Evolutionary conservation across 2,329 filamentous ascomycete species (phyloP).

Genomic region (Talaromyces verruculosus): DNA sequence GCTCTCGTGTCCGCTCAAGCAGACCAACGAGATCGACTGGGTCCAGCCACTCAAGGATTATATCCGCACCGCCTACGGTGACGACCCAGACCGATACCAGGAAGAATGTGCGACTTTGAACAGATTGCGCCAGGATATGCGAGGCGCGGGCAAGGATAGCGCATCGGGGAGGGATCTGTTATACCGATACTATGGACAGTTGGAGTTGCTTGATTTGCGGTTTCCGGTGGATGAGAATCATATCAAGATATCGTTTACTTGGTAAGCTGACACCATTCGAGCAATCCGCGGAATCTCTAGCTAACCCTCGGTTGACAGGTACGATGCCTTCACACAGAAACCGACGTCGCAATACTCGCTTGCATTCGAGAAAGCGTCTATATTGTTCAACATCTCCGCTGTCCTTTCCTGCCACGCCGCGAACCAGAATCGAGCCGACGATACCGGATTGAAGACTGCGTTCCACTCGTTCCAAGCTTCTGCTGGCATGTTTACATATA

Average conservation of each 20-base stretch:
- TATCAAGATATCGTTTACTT: conserved; percentile 98
- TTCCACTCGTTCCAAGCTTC: conserved; percentile 98
- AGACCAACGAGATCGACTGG: conserved; percentile 99
- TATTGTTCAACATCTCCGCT: conserved; percentile 99
- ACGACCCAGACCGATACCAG: conserved; percentile 92
- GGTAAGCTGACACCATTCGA: conserved; percentile 56
- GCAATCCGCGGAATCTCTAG: neutral
- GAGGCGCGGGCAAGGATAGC: conserved; percentile 94
- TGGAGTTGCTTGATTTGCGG: conserved; percentile 88
- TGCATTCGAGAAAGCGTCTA: conserved; percentile 96
- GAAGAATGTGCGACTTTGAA: conserved; percentile 96
- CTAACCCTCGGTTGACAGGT: conserved; percentile 59
- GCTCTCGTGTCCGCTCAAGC: conserved; percentile 88
- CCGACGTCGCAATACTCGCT: conserved; percentile 95
- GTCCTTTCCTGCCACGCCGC: conserved; percentile 95
- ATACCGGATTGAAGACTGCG: conserved; percentile 88
- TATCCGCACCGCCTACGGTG: conserved; percentile 90
- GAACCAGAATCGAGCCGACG: conserved; percentile 86
- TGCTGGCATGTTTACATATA: conserved; percentile 99
- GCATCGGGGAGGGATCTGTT: conserved; percentile 88
- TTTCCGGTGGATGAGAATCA: conserved; percentile 99
- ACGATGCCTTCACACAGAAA: conserved; percentile 98
- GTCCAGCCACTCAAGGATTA: conserved; percentile 86
- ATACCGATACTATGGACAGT: conserved; percentile 96
- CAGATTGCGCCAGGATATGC: conserved; percentile 94